Conservation (phyloP, 768 basidiomycete genomes). For the Mrakia frigida region DNA sequence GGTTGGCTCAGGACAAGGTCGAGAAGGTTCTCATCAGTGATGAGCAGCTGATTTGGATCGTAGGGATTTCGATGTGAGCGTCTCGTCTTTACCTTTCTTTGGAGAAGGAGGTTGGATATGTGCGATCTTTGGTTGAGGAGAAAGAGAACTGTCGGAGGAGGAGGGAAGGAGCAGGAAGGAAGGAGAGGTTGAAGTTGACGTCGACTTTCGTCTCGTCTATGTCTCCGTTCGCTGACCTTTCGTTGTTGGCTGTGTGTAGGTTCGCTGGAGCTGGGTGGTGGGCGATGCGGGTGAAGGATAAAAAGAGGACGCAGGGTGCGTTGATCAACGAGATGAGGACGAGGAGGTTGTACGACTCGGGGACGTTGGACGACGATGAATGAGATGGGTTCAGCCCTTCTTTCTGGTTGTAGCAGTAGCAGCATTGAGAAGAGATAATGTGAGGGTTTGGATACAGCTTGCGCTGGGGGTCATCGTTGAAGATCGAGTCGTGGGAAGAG, state of each 20-base stretch:
- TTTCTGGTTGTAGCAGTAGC: too few species aligned
- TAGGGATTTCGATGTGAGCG: not conserved
- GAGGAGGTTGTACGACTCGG: conserved; percentile 1
- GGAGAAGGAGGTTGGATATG: not conserved
- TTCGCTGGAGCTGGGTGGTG: conserved; percentile 3
- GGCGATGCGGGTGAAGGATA: not conserved
- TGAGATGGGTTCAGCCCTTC: too few species aligned
- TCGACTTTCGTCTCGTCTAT: too few species aligned
- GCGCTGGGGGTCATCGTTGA: too few species aligned
- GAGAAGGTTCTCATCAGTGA: conserved; percentile 10
- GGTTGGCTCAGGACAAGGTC: not conserved
- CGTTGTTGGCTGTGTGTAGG: not conserved
- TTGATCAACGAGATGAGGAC: not conserved
- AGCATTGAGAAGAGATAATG: too few species aligned
- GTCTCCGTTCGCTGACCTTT: not conserved
- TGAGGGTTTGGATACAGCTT: too few species aligned
- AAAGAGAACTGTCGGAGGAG: not conserved
- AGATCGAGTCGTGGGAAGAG: too few species aligned
- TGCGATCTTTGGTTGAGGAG: not conserved
- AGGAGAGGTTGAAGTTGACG: not conserved
- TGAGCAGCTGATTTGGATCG: not conserved
- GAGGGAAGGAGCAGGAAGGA: not conserved
- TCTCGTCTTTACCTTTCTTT: not conserved
- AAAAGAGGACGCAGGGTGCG: not conserved
- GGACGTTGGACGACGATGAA: conserved; percentile 6